Percentiles rank a stretch among this genome's conserved stretches.
phyloP scores from a whole-genome alignment of 2,329 filamentous ascomycete genomes.

The Dactylonectria macrodidyma region DNA sequence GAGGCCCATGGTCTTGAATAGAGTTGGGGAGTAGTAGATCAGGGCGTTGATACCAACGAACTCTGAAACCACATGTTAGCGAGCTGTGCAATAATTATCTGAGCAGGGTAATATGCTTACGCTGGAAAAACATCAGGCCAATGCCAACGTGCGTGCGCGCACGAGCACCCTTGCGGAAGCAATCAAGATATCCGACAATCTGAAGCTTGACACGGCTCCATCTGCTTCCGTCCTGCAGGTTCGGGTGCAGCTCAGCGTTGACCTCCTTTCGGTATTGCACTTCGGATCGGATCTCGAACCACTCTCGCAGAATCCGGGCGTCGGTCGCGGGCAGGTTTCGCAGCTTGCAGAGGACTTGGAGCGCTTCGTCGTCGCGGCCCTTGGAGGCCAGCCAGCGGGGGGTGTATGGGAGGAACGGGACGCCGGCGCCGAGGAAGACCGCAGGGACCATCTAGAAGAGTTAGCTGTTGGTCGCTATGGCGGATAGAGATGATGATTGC shows the following conservation, averaged over 20 bases:
- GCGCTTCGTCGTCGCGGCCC: slow-evolving; percentile 44
- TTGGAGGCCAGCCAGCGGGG: slow-evolving; percentile 48
- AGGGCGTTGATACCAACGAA: slow-evolving; percentile 58
- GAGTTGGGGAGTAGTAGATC: slow-evolving; percentile 71
- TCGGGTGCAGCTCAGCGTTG: slow-evolving; percentile 52
- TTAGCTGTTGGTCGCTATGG: neutral
- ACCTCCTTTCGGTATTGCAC: slow-evolving; percentile 39
- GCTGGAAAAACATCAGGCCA: slow-evolving; percentile 71
- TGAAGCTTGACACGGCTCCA: slow-evolving; percentile 57
- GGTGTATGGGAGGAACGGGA: slow-evolving; percentile 45
- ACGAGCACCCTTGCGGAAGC: slow-evolving; percentile 64
- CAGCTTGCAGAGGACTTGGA: slow-evolving; percentile 40
- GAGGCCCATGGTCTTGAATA: slow-evolving; percentile 70
- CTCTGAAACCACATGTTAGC: slow-evolving; percentile 17
- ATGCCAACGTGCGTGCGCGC: slow-evolving; percentile 61
- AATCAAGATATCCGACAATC: slow-evolving; percentile 63
- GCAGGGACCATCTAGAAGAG: slow-evolving; percentile 40
- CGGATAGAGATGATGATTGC: neutral
- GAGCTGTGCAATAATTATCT: neutral
- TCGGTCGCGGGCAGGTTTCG: slow-evolving; percentile 41
- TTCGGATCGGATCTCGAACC: slow-evolving; percentile 46
- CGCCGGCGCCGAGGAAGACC: slow-evolving; percentile 41
- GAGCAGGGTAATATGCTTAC: neutral
- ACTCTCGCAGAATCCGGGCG: slow-evolving; percentile 40
- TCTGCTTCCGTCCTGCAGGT: slow-evolving; percentile 43